A percentile compares a stretch with the other conserved stretches of the same genome.
These are phyloP conservation scores for Podospora sp. DNA, from an alignment of 495 filamentous ascomycete genomes.

Conservation along the genomic window DNA sequence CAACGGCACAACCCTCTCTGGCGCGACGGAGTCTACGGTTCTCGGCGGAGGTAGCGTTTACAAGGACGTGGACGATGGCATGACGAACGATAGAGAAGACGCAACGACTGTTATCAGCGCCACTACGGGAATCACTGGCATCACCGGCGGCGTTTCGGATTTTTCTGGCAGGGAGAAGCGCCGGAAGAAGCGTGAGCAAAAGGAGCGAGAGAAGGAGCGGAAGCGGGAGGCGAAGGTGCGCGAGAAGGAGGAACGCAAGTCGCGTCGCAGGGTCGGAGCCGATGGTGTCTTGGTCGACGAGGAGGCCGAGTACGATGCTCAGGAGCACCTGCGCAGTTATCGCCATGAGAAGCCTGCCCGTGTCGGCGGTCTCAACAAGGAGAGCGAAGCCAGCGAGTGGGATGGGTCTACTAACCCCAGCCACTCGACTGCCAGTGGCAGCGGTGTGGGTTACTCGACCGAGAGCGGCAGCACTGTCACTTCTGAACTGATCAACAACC, in stretches of 20 bases:
- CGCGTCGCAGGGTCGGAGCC: slow-evolving; percentile 45
- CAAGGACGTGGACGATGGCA: slow-evolving; percentile 61
- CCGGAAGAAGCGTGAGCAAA: slow-evolving; percentile 53
- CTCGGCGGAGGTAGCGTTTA: slow-evolving; percentile 79
- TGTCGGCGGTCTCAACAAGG: slow-evolving; percentile 82
- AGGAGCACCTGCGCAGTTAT: slow-evolving; percentile 65
- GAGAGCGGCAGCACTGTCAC: slow-evolving; percentile 60
- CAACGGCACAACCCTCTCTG: slow-evolving; percentile 77
- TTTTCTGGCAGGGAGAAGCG: slow-evolving; percentile 49
- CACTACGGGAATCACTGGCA: slow-evolving; percentile 49
- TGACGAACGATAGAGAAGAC: slow-evolving; percentile 48
- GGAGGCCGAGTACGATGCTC: slow-evolving; percentile 68
- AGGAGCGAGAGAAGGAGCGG: slow-evolving; percentile 52
- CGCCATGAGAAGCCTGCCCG: slow-evolving; percentile 80
- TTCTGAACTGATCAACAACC: slow-evolving; percentile 53
- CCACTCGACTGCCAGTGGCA: slow-evolving; percentile 40
- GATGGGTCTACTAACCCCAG: slow-evolving; percentile 62
- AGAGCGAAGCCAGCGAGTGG: slow-evolving; percentile 72
- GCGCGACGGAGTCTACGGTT: slow-evolving; percentile 77
- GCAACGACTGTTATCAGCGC: slow-evolving; percentile 40
- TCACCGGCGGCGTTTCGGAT: slow-evolving; percentile 52
- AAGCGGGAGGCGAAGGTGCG: slow-evolving; percentile 45
- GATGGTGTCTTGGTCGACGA: slow-evolving; percentile 56
- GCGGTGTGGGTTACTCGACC: slow-evolving; percentile 39
- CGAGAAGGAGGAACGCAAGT: slow-evolving; percentile 49